These are phyloP conservation scores for Fragilariopsis cylindrus DNA, from an alignment of 108 stramenopile species.

Conservation along the genomic window DNA sequence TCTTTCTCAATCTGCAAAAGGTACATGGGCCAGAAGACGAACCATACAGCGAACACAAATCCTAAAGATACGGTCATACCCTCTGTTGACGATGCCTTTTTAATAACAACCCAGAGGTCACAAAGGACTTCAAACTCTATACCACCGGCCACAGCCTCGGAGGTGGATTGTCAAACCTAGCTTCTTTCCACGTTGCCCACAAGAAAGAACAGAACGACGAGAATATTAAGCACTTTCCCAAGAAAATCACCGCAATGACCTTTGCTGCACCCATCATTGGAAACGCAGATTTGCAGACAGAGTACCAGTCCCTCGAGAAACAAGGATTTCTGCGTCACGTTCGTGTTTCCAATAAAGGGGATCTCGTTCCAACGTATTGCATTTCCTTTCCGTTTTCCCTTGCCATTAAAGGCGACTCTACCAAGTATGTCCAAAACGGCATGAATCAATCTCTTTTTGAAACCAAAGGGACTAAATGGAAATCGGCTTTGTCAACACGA, in stretches of 20 bases:
- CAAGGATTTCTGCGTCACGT: conserved; percentile 47
- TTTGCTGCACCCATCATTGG: conserved; percentile 62
- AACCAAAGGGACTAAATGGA: background rate
- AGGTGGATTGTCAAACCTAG: conserved; percentile 51
- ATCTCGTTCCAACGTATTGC: conserved; percentile 14
- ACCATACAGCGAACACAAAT: no score
- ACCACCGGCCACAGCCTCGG: conserved; percentile 66
- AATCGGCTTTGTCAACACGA: background rate
- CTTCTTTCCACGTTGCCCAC: conserved; percentile 59
- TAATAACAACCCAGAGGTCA: background rate
- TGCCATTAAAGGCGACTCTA: conserved; percentile 2
- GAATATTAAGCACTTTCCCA: conserved; percentile 31
- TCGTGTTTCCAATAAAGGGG: conserved; percentile 50
- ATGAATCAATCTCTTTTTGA: conserved; percentile 2
- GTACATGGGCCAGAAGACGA: no score
- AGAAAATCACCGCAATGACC: conserved; percentile 48
- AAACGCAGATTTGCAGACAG: background rate
- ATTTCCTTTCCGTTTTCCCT: background rate
- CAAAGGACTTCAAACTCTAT: conserved; percentile 48
- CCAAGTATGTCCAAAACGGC: background rate
- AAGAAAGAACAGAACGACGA: conserved; percentile 7
- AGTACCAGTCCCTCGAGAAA: conserved; percentile 41
- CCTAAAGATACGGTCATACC: no score
- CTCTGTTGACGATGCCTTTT: background rate
- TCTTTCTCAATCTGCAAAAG: no score